Evolutionary conservation across 331 rosid genomes (phyloP), one percentile per base, ranked within the genome.

Genomic region (Arachis monticola): DNA sequence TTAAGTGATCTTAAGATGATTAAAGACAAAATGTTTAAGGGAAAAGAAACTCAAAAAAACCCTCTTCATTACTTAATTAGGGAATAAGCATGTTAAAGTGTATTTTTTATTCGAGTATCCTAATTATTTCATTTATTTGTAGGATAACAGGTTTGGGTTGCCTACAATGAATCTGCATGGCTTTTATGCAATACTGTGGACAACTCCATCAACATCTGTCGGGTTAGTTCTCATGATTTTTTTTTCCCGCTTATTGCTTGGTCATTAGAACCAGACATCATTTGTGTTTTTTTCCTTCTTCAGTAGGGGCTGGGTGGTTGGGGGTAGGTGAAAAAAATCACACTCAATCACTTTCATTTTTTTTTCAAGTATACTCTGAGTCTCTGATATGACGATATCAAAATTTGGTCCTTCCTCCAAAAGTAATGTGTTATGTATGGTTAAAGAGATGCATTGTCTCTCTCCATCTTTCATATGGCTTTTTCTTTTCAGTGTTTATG

Each of bases 171-270:
- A 17, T 17, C 22, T 17, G 22, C 22, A 17, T 17, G 22, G 22
- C 22, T 17, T 17, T 17, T 17, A 17, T 17, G 22, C 22, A 17
- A 17, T 17, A 17, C 22, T 17, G 22, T 17, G 98, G 96, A 86
- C 88, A 77, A 40, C 86, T 74, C 82, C 88, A 5, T 66, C 89
- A 82, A 79, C 81, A 70, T 82, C 88, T 60, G 96, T 96, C 86
- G 89, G 98, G 98, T 93, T 80, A 64, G 82, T 40, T 79, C 76
- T 62, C 38, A 52, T 56, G 47, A 71, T 70, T 67, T 11, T 65
- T 76, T 63, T 53, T 46, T 72, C 22, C 22, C 22, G 35, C 48
- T 30, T 62, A 38, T 50, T 73, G 31, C 47, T 70, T 70, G 32
- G 42, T 71, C 50, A 55, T 56, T 51, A 63, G 45, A 70, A 74